Percentiles rank a stretch among this genome's conserved stretches.
Conservation (phyloP, 1,139 yeast genomes). For the Pichia sorboxylosa region DNA sequence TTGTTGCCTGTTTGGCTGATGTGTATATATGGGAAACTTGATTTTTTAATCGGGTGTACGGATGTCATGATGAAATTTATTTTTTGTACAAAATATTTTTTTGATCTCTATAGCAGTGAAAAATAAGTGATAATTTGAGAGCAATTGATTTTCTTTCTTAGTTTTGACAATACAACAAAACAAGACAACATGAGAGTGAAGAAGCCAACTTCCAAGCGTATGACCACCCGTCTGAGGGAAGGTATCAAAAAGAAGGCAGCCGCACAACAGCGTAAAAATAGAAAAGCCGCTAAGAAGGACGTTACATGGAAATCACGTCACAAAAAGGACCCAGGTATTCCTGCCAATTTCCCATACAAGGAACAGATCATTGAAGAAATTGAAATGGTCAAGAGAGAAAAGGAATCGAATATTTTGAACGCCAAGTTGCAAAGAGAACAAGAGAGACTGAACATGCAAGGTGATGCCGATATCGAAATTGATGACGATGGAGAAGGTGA, state of each 20-base stretch:
- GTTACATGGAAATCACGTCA: conserved; percentile 83
- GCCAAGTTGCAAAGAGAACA: conserved; percentile 28
- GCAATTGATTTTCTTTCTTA: too few species aligned
- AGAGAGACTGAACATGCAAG: conserved; percentile 31
- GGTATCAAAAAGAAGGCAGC: conserved; percentile 93
- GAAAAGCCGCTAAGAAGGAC: conserved; percentile 74
- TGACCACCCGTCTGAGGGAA: conserved; percentile 85
- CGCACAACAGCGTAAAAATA: conserved; percentile 81
- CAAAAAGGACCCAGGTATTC: conserved; percentile 88
- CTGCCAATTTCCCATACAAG: conserved; percentile 88
- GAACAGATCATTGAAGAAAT: conserved; percentile 71
- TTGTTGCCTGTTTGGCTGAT: too few species aligned
- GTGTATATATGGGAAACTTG: too few species aligned
- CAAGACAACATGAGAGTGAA: conserved; percentile 37
- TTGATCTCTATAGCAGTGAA: too few species aligned
- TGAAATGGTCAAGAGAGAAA: conserved; percentile 57
- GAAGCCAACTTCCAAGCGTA: conserved; percentile 73
- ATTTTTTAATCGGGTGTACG: too few species aligned
- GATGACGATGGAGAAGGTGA: conserved; percentile 32
- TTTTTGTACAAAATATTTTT: too few species aligned
- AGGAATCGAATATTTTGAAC: conserved; percentile 43
- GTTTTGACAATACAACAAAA: too few species aligned
- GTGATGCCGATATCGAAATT: conserved; percentile 21
- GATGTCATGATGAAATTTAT: too few species aligned
- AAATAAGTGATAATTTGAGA: too few species aligned